Base-by-base conservation (phyloP, 768 basidiomycete genomes). In the Boletus rex-veris region DNA sequence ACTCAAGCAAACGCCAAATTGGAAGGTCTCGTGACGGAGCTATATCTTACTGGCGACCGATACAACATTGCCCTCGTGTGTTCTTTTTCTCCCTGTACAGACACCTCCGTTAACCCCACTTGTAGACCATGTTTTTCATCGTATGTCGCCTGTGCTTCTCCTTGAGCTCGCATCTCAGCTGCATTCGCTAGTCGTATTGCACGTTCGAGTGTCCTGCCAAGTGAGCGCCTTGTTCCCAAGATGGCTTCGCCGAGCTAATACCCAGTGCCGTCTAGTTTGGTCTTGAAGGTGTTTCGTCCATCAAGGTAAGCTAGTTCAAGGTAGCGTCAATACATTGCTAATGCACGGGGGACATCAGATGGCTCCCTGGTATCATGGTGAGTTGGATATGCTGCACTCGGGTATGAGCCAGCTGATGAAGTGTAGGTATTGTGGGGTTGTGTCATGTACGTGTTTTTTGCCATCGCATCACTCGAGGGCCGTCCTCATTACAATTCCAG, bases 81-180 rank as follows among this genome's bases (percentile, higher is more conserved):
- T 45, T 15, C 3, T 7, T n/a, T 44, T 7, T n/a, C 28, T 15
- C 7, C 14, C 8, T 19, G 18, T 19, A 16, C 16, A 36, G 26
- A 53, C 5, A 5, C 3, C 2, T 19, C 15, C n/a, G 24, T 36
- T 45, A 5, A 57, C 28, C 18, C 7, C 12, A 31, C 3, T 30
- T 26, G 8, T 48, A 87, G 85, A 86, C 84, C 0, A 83, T 84
- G 80, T 88, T 79, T 61, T 87, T 86, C 64, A 78, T 88, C 39
- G 85, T 86, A 61, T 50, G 82, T 68, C 9, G 16, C n/a, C 14
- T 39, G 8, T 1, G 12, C 16, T 19, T 26, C 16, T 39, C 18
- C 9, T 37, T 2, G 8, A 37, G 4, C 10, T 40, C 4, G 14
- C 2, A 6, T 26, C 33, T 49, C 48, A 36, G 26, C 12, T 8